Evolutionary conservation across 2,329 filamentous ascomycete species (phyloP).

Genomic region (Sporothrix phasma): DNA sequence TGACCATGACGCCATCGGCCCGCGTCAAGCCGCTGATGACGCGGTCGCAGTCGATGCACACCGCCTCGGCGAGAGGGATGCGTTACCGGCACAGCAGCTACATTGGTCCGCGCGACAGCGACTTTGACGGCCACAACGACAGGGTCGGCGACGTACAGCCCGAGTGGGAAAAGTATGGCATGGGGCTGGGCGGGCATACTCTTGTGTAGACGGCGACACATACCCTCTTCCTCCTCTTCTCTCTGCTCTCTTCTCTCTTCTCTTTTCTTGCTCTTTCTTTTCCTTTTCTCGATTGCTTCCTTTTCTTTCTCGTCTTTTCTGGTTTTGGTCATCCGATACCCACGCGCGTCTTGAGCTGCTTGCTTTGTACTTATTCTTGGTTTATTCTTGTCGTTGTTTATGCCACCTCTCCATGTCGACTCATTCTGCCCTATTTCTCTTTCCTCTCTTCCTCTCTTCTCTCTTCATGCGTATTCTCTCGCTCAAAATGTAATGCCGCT

Average conservation of each 20-base stretch:
- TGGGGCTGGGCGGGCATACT: constrained; percentile 36
- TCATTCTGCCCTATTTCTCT: background rate
- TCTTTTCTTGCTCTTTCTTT: background rate
- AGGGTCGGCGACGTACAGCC: constrained; percentile 22
- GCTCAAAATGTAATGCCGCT: background rate
- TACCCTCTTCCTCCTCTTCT: background rate
- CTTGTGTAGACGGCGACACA: background rate
- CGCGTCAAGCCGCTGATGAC: background rate
- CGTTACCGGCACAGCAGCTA: constrained; percentile 16
- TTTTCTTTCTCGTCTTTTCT: background rate
- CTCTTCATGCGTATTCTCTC: background rate
- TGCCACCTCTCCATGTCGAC: too few relatives aligned
- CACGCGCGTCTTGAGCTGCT: constrained; percentile 4
- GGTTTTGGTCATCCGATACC: constrained; percentile 14
- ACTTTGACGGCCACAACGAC: background rate
- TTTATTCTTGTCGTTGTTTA: background rate
- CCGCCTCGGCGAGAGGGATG: background rate
- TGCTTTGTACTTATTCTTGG: background rate
- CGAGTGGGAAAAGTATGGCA: constrained; percentile 37
- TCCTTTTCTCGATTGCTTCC: background rate
- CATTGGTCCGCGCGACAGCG: constrained; percentile 13
- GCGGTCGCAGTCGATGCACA: background rate
- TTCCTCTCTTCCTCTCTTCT: background rate
- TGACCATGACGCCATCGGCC: too few relatives aligned
- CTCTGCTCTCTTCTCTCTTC: background rate